Evolutionary conservation across 2,329 filamentous ascomycete genomes (phyloP), one percentile per base, ranked within the genome.

Genomic region (Amauroascus niger): DNA sequence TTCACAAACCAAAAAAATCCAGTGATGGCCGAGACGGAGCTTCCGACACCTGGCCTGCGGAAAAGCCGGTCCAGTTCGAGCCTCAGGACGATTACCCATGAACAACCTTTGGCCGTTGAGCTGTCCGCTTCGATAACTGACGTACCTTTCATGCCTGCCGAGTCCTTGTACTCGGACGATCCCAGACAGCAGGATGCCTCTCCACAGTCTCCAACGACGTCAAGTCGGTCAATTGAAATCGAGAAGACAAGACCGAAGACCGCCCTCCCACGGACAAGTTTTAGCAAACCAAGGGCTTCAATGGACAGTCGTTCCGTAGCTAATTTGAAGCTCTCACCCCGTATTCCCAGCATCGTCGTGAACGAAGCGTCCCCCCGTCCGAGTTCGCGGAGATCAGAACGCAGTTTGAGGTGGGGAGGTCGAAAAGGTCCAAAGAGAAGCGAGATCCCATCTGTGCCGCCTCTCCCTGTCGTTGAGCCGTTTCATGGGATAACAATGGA

Each of bases 401-500:
- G 68, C 55, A 74, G 63, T 68, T 28, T 52, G 30, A 24, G 50
- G 26, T 73, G 64, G 71, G 65, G 62, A 60, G 54, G 54, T 59
- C 45, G 70, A 63, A 55, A 65, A 62, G 49, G 9, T 6, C 41
- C 37, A 14, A 41, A 37, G 20, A 35, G 40, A 40, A 55, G 53
- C 59, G 49, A 69, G 62, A 60, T 61, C 43, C 63, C 65, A 43
- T 54, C 58, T 8, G 64, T 67, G 30, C 61, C 64, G 22, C 61
- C 64, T 60, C 40, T 57, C 4, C 56, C 56, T 6, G 16, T n/a
- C 16, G 33, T 57, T 16, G 47, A 45, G 4, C 61, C 67, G 1
- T 79, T 79, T 62, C 68, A 70, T 52, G 72, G 72, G 39, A 74
- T 82, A 40, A 72, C 76, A 37, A 72, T 79, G 57, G 70, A 77